A percentile compares a stretch with the other conserved stretches of the same genome.
Conservation (phyloP, 2,329 filamentous ascomycete genomes). For the Teratosphaeria gauchensis region DNA sequence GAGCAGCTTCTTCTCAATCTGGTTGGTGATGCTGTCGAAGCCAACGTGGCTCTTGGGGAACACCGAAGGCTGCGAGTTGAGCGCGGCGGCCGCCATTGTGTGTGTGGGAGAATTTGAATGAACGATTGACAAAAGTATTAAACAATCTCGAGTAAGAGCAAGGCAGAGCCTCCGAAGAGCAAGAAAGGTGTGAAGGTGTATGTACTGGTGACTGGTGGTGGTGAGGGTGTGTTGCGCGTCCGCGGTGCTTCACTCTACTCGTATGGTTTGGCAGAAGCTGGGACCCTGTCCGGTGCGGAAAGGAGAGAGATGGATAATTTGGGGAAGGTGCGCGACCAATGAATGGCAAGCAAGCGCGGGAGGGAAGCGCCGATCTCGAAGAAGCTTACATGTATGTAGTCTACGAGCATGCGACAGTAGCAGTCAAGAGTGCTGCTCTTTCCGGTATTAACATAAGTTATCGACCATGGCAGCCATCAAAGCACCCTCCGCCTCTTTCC, state of each 20-base stretch:
- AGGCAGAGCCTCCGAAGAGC: not conserved
- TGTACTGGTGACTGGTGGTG: not conserved
- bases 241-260: not conserved
- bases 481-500: slow-evolving; percentile 31
- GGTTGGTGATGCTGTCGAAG: slow-evolving; percentile 99
- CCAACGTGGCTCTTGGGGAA: slow-evolving; percentile 97
- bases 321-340: not conserved
- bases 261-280: not conserved
- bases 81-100: slow-evolving; percentile 8
- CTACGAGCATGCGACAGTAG: not conserved
- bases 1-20: slow-evolving; percentile 98
- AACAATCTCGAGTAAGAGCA: not conserved
- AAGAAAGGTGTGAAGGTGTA: not conserved
- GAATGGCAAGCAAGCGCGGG: not conserved
- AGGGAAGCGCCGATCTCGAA: not conserved
- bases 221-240: not conserved
- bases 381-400: too few species aligned
- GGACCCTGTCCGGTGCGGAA: not conserved
- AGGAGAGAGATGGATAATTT: not conserved
- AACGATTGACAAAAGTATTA: not conserved
- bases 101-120: not conserved
- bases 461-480: slow-evolving; percentile 30
- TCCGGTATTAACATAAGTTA: not conserved
- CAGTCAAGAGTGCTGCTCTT: not conserved
- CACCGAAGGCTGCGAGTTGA: slow-evolving; percentile 51